Evolutionary conservation across 2,329 filamentous ascomycete genomes (phyloP).

Genomic region (Fonsecaea erecta): DNA sequence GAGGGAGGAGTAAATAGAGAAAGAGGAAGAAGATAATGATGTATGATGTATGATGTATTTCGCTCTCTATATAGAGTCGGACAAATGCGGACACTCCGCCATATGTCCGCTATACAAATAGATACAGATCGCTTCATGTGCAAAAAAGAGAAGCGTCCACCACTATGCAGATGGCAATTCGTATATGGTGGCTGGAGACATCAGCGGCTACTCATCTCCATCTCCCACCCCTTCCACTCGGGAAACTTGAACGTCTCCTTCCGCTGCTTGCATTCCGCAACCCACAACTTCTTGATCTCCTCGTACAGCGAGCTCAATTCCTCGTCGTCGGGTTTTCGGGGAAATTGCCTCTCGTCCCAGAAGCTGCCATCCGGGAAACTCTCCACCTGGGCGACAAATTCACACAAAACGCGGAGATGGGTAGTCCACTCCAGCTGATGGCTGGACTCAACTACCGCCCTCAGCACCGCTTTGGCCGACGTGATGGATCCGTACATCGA

Average conservation of each 20-base stretch:
- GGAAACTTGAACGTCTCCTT: constrained; percentile 12
- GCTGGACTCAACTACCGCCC: constrained; percentile 27
- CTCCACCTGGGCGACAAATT: constrained; percentile 16
- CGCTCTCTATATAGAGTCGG: background rate
- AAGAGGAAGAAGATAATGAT: background rate
- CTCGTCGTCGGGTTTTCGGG: constrained; percentile 2
- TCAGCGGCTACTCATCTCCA: background rate
- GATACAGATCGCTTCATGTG: too few relatives aligned
- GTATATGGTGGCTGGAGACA: too few relatives aligned
- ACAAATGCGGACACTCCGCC: constrained; percentile 13
- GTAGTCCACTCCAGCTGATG: constrained; percentile 21
- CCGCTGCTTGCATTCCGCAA: background rate
- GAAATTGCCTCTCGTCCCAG: constrained; percentile 6
- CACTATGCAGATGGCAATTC: too few relatives aligned
- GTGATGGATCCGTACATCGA: constrained; percentile 11
- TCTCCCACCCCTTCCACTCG: constrained; percentile 10
- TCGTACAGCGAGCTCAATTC: background rate
- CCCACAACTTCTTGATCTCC: background rate
- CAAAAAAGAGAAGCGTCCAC: too few relatives aligned
- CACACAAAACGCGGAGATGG: constrained; percentile 13
- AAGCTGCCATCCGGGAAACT: background rate
- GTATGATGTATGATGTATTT: background rate
- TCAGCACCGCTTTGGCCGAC: constrained; percentile 19
- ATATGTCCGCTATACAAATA: background rate
- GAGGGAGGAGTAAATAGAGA: too few relatives aligned